phyloP scores from a whole-genome alignment of 768 basidiomycete genomes.

The Aureoboletus auriporus region DNA sequence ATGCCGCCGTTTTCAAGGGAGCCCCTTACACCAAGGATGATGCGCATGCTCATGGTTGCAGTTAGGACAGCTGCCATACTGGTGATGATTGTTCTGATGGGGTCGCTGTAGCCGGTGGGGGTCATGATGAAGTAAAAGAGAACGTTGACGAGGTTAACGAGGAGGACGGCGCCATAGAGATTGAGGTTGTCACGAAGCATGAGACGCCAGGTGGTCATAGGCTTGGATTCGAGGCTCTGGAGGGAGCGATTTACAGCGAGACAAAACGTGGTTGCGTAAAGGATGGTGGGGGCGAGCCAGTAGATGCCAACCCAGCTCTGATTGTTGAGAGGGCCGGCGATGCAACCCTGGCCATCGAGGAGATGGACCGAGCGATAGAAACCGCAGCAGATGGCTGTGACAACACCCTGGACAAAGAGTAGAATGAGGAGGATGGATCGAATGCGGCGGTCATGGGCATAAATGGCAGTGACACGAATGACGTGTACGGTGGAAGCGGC shows the following conservation, averaged over 20 bases:
- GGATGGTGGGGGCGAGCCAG: slow-evolving; percentile 74
- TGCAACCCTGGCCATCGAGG: slow-evolving; percentile 73
- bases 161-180: slow-evolving; percentile 76
- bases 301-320: slow-evolving; percentile 75
- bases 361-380: slow-evolving; percentile 84
- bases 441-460: slow-evolving; percentile 53
- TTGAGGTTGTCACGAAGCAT: slow-evolving; percentile 90
- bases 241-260: slow-evolving; percentile 23
- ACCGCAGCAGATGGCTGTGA: slow-evolving; percentile 70
- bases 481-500: slow-evolving; percentile 74
- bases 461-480: slow-evolving; percentile 76
- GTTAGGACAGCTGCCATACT: slow-evolving; percentile 86
- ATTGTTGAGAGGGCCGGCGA: slow-evolving; percentile 73
- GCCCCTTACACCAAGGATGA: slow-evolving; percentile 81
- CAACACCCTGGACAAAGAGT: slow-evolving; percentile 62
- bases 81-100: slow-evolving; percentile 79
- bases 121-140: slow-evolving; percentile 84
- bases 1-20: slow-evolving; percentile 65
- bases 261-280: slow-evolving; percentile 41
- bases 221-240: slow-evolving; percentile 36
- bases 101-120: slow-evolving; percentile 57
- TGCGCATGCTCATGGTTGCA: slow-evolving; percentile 83
- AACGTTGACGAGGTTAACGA: slow-evolving; percentile 80
- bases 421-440: slow-evolving; percentile 54
- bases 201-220: slow-evolving; percentile 69